Evolutionary conservation across 78 protist genomes (phyloP), one percentile per base, ranked within the genome.

Genomic region (Cavenderia fasciculata): DNA sequence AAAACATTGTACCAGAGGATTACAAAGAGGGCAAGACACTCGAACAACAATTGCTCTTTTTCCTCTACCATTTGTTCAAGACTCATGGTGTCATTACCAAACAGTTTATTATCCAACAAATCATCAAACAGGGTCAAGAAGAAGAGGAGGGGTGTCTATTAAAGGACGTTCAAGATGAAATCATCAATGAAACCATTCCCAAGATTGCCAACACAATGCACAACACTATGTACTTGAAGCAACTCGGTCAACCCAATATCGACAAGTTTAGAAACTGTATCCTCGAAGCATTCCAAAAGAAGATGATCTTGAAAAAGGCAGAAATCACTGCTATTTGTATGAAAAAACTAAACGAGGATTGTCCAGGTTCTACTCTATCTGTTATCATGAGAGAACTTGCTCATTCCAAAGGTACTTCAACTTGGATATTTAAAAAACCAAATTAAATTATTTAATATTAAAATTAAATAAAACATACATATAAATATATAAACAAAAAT

Each of bases 221-320:
- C 56, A n/a, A 43, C 56, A 19, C 57, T 10, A 68, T 56, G 40
- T 38, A 56, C 27, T 68, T 82, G 29, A 82, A 82, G 44, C 31
- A 70, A 23, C 23, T 36, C 41, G 90, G 90, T 29, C 41, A 82
- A 56, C 40, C 56, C n/a, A 68, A 29, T 21, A 59, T 63, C 21
- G 90, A 82, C 12, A 82, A 72, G 78, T 82, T 56, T 68, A 76
- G 90, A 57, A 72, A 56, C 34, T 62, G 65, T 57, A 65, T 82
- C 18, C 38, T 68, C 14, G 90, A 82, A 19, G 27, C 47, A 27
- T 82, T 82, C 23, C 65, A 68, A 54, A 82, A 52, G 51, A 82
- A 40, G 27, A 29, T 46, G 43, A 74, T 59, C 57, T 27, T 82
- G 2, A 52, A 66, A n/a, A 65, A 44, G 44, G 31, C 25, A n/a